Evolutionary conservation across 1,284 basidiomycete species (phyloP), one percentile per base, ranked within the genome.

Genomic region (Apiotrichum laibachii): DNA sequence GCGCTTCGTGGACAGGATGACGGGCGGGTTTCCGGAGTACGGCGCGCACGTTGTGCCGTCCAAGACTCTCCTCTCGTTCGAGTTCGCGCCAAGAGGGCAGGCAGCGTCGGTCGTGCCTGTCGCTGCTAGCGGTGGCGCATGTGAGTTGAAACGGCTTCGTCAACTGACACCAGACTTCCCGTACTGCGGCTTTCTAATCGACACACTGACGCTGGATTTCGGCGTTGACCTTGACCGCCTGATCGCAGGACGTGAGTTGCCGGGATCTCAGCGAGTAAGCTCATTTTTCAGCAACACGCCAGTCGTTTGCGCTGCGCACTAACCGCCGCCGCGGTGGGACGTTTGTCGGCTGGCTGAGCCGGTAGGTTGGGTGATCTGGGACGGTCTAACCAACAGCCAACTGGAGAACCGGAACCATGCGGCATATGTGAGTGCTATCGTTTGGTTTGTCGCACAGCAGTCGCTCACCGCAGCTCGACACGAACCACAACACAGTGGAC

Each of bases 31-130:
- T 66, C 88, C 89, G 1, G 88, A 92, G 68, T 98, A 97, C 69
- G 95, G 96, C 0, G 97, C 93, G 66, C 89, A 85, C 70, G 88
- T 99, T 52, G 87, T 91, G 9, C 81, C 82, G 47, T 88, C 90
- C 48, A 99, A 99, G 80, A 96, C 91, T 0, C 73, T 96, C 56
- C 84, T 88, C 60, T 76, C 66, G 19, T 77, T 73, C 57, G 75
- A 69, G 51, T 63, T 65, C 44, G 56, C 64, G 18, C 57, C 53
- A 1, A 62, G 59, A 10, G 62, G 60, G 47, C 64, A 65, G 34
- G 66, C 70, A 18, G 64, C 57, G 1, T 62, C 67, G 5, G 59
- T 67, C 1, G 71, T 61, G 13, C 31, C 49, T 2, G 10, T 65
- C 5, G 40, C 56, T 10, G 34, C 19, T 3, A 55, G 63, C 22